Percentiles rank a stretch among this genome's conserved stretches.
Evolutionary conservation across 768 basidiomycete genomes (phyloP).

Genomic region (Boletus bicolor): DNA sequence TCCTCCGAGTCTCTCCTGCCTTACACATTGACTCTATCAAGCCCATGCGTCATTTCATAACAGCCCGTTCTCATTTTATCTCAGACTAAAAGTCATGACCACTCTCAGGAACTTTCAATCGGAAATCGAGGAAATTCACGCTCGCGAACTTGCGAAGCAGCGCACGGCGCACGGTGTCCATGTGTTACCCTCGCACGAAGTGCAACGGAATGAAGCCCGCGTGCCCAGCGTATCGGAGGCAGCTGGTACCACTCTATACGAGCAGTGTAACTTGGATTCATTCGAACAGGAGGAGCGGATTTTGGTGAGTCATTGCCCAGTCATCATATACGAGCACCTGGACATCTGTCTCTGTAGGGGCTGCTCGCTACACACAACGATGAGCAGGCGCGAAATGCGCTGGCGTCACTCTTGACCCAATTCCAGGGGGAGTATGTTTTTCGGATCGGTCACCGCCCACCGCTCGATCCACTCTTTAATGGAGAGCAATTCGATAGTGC

Average conservation of each 20-base stretch:
- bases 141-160: conserved; percentile 64
- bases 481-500: conserved; percentile 45
- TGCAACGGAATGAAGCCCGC: conserved; percentile 49
- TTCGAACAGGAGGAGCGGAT: conserved; percentile 19
- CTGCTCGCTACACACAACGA: conserved; percentile 42
- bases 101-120: conserved; percentile 46
- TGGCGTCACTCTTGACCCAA: conserved; percentile 66
- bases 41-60: conserved; percentile 15
- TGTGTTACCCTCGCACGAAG: conserved; percentile 18
- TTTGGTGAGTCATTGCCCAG: conserved; percentile 9
- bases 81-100: conserved; percentile 23
- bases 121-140: conserved; percentile 75
- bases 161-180: conserved; percentile 32
- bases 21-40: conserved; percentile 3
- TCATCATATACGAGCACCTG: not conserved
- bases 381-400: conserved; percentile 57
- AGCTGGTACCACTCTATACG: not conserved
- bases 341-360: conserved; percentile 30
- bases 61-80: not conserved
- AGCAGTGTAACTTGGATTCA: conserved; percentile 2
- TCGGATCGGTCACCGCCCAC: conserved; percentile 67
- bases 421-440: conserved; percentile 72
- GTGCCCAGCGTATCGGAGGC: not conserved
- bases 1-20: not conserved
- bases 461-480: conserved; percentile 51